Evolutionary conservation across 2,329 filamentous ascomycete genomes (phyloP).

Genomic region (Dothistroma pini): DNA sequence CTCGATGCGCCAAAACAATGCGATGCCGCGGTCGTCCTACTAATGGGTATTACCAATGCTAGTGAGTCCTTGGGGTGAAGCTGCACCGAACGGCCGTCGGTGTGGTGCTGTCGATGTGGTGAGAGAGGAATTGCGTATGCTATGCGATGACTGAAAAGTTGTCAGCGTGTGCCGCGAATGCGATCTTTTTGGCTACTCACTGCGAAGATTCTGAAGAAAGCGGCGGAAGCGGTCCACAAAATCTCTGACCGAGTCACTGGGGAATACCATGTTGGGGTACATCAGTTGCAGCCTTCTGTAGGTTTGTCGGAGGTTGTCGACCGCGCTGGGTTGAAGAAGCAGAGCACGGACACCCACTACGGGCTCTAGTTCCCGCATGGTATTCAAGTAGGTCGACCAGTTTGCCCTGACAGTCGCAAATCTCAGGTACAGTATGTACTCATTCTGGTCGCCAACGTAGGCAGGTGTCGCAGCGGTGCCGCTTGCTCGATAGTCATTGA

Average conservation of each 20-base stretch:
- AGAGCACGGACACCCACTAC: slow-evolving; percentile 1
- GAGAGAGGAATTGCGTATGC: neutral
- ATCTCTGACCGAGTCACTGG: neutral
- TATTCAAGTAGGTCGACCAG: slow-evolving; percentile 16
- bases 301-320: neutral
- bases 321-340: neutral
- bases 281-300: neutral
- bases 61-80: neutral
- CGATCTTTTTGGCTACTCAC: neutral
- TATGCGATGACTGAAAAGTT: neutral
- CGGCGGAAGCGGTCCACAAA: neutral
- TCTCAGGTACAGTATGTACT: slow-evolving; percentile 18
- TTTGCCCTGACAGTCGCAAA: slow-evolving; percentile 13
- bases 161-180: neutral
- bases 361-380: slow-evolving; percentile 8
- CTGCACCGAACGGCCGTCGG: neutral
- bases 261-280: neutral
- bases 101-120: neutral
- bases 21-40: neutral
- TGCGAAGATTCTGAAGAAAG: neutral
- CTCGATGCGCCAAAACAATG: neutral
- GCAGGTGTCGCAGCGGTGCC: neutral
- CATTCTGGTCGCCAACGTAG: slow-evolving; percentile 20
- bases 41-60: slow-evolving; percentile 2
- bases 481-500: neutral